Evolutionary conservation across 2,329 filamentous ascomycete genomes (phyloP), one percentile per base, ranked within the genome.

Genomic region (Pseudohalonectria lignicola): DNA sequence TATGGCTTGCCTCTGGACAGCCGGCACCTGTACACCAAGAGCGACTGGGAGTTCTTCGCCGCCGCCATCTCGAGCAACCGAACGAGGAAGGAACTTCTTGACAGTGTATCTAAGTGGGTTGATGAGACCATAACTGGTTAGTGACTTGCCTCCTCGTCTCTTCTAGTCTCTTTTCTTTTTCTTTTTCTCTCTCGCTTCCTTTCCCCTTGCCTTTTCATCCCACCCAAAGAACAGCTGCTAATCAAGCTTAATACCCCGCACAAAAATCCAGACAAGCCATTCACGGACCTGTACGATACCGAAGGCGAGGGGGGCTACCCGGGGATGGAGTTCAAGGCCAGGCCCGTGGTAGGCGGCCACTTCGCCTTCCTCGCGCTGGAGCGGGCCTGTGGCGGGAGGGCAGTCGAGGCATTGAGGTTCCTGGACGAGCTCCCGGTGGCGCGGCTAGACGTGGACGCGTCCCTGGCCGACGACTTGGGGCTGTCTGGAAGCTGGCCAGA

Each of bases 11-110:
- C 86, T 0, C 71, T 94, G 7, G 86, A 94, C 58, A 82, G 74
- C 47, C 75, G 86, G 31, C 85, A 92, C 56, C 58, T 90, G 3
- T 92, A 92, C 57, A 82, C 85, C 25, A 94, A 94, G 61, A 86
- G 81, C 21, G 86, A 94, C 60, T 94, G 86, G 86, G 81, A 92
- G 49, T 87, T 93, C 55, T 88, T 92, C 56, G 83, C 85, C 1
- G 86, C 86, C 34, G 83, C 86, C 2, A 81, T 93, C 5, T 75
- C 84, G 4, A 78, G 76, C 47, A 72, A 74, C 53, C 61, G 69
- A 41, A 82, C 82, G 2, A 71, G 86, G 39, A 67, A 70, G 3
- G 75, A 82, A 53, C 86, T 93, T 36, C 62, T 92, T 26, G 70
- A 85, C 42, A 73, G 76, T 15, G 80, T 92, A 30, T 83, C 84